Percentiles rank a stretch among this genome's conserved stretches.
Conservation (phyloP, 2,329 filamentous ascomycete genomes). For the Colletotrichum chlorophyti region DNA sequence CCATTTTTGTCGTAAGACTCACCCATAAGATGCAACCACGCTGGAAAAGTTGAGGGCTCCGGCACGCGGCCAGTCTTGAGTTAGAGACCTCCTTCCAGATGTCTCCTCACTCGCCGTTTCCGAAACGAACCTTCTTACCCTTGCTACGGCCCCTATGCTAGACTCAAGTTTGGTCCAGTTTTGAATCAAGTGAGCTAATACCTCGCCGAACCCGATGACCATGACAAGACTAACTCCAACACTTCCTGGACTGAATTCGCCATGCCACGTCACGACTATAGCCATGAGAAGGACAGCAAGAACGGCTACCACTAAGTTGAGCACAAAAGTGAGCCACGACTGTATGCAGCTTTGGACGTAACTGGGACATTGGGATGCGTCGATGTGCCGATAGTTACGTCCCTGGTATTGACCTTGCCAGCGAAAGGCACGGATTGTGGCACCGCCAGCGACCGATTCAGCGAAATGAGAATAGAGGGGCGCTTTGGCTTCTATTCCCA, state of each 20-base stretch:
- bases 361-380: neutral
- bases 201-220: slow-evolving; percentile 18
- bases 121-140: neutral
- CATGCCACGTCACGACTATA: slow-evolving; percentile 30
- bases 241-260: slow-evolving; percentile 35
- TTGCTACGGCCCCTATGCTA: slow-evolving; percentile 9
- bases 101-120: neutral
- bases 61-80: neutral
- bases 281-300: slow-evolving; percentile 3
- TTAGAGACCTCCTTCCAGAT: neutral
- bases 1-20: too few relatives aligned
- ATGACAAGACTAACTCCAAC: slow-evolving; percentile 32
- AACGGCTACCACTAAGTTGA: neutral
- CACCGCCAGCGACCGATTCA: slow-evolving; percentile 30
- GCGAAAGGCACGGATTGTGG: slow-evolving; percentile 32
- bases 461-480: slow-evolving; percentile 41
- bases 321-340: neutral
- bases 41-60: neutral
- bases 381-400: neutral
- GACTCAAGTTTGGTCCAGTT: slow-evolving; percentile 32
- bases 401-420: slow-evolving; percentile 8
- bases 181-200: neutral
- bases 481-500: slow-evolving; percentile 42
- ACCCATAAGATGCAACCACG: slow-evolving; percentile 13
- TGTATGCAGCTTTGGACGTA: slow-evolving; percentile 11